Base-by-base conservation (phyloP, 2,329 filamentous ascomycete species). In the Nemania sp. region DNA sequence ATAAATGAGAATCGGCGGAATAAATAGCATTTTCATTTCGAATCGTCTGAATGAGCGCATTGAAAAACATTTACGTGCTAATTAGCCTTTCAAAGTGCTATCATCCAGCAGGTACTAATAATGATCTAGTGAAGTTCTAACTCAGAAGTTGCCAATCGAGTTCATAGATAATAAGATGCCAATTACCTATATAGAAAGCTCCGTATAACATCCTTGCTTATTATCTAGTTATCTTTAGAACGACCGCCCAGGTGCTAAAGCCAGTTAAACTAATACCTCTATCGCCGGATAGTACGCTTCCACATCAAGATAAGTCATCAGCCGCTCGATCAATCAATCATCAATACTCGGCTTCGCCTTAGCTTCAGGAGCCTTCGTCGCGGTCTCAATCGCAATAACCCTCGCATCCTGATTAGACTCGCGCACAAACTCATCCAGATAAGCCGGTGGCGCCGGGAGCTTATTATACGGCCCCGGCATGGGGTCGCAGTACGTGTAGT, bases 401-500 rank as follows among this genome's bases (percentile, higher is more conserved):
- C 27, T 58, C 26, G 64, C 68, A 22, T 68, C 70, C 11, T 38
- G 32, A 52, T 85, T 86, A 35, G 76, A 77, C 5, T 81, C 80
- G 27, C 71, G 74, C 24, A 81, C 74, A 71, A 78, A 84, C 2
- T 82, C 79, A 2, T 72, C 73, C 64, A 95, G 81, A 80, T 94
- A 89, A 64, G 80, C 84, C 6, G 92, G 92, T 15, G 92, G 80
- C 4, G 84, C 77, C 27, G 80, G 78, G 3, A 90, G 83, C 69
- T 82, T 79, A 75, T 93, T 93, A 66, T 88, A 85, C 29, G 83
- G 79, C 20, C 85, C 85, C 0, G 88, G 81, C 27, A 92, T 13
- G n/a, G 92, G 91, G 62, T 88, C 84, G 0, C 90, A 92, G 67
- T 92, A 81, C 0, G 81, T 82, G 69, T 88, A 85, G 77, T 89